Evolutionary conservation across 2,329 filamentous ascomycete species (phyloP).

Genomic region (Emmonsiellopsis sp.): DNA sequence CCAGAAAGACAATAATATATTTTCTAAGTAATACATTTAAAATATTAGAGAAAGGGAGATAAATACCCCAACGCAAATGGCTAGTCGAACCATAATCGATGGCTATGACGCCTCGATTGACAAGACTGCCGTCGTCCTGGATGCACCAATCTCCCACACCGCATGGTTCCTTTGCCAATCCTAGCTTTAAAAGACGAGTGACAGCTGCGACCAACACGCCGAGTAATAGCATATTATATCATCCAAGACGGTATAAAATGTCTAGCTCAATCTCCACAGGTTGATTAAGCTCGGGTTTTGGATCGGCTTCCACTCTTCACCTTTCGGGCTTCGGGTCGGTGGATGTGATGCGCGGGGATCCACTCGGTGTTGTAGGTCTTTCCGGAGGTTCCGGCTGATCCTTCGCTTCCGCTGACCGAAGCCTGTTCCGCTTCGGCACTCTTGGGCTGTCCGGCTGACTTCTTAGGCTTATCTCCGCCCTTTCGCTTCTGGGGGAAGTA

Average conservation of each 20-base stretch:
- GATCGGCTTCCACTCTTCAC: conserved; percentile 37
- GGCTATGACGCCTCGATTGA: background rate
- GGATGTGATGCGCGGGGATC: conserved; percentile 84
- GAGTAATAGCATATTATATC: background rate
- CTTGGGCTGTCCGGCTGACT: conserved; percentile 57
- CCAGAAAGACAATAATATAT: background rate
- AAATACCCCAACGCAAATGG: background rate
- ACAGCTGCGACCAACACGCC: background rate
- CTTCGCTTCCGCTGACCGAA: conserved; percentile 60
- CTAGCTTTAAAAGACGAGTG: background rate
- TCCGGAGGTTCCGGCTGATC: conserved; percentile 48
- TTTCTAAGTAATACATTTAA: conserved; percentile 2
- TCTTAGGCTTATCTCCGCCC: conserved; percentile 54
- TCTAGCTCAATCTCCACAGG: background rate
- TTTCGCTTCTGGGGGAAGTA: conserved; percentile 79
- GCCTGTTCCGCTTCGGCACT: conserved; percentile 50
- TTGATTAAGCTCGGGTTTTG: conserved; percentile 7
- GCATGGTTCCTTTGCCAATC: background rate
- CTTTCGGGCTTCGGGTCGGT: conserved; percentile 63
- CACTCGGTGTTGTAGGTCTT: conserved; percentile 84
- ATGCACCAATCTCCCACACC: background rate
- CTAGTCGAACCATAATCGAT: background rate
- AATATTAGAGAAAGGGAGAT: background rate
- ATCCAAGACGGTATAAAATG: background rate
- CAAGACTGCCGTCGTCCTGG: background rate